Conservation (phyloP, 2,329 filamentous ascomycete genomes). For the Anthostomella pinea region DNA sequence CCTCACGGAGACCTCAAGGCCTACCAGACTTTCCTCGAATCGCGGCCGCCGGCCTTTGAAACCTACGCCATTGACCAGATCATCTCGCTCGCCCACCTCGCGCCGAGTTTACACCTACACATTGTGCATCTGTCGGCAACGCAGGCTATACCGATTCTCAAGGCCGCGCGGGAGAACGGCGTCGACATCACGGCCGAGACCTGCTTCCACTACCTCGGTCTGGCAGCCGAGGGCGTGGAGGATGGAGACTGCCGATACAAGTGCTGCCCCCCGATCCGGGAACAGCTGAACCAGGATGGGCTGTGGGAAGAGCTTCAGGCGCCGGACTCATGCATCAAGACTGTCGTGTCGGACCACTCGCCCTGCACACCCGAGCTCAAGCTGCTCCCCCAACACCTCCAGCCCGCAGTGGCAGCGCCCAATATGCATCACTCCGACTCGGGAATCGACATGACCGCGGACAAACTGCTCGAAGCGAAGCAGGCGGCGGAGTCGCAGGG, state of each 20-base stretch:
- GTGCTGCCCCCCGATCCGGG: conserved; percentile 90
- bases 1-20: conserved; percentile 70
- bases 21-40: conserved; percentile 90
- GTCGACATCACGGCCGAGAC: conserved; percentile 91
- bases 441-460: conserved; percentile 46
- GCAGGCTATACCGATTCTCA: conserved; percentile 79
- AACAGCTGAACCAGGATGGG: conserved; percentile 74
- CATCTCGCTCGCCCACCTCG: conserved; percentile 73
- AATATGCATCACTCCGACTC: conserved; percentile 50
- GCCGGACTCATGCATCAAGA: conserved; percentile 77
- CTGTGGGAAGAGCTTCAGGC: conserved; percentile 80
- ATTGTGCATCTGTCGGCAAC: conserved; percentile 92
- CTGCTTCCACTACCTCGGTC: conserved; percentile 89
- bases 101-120: conserved; percentile 81
- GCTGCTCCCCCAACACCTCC: conserved; percentile 72
- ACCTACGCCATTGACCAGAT: conserved; percentile 88
- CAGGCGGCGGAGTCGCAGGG: conserved; percentile 49
- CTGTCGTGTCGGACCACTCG: conserved; percentile 92
- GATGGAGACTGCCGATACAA: conserved; percentile 90
- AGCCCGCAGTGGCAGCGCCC: conserved; percentile 33
- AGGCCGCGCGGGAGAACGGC: conserved; percentile 67
- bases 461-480: conserved; percentile 32
- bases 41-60: conserved; percentile 85
- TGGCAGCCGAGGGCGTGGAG: conserved; percentile 77
- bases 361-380: conserved; percentile 96